A percentile compares a stretch with the other conserved stretches of the same genome.
phyloP scores from a whole-genome alignment of 176 grass and related monocot genomes.

The Metroxylon sagu region DNA sequence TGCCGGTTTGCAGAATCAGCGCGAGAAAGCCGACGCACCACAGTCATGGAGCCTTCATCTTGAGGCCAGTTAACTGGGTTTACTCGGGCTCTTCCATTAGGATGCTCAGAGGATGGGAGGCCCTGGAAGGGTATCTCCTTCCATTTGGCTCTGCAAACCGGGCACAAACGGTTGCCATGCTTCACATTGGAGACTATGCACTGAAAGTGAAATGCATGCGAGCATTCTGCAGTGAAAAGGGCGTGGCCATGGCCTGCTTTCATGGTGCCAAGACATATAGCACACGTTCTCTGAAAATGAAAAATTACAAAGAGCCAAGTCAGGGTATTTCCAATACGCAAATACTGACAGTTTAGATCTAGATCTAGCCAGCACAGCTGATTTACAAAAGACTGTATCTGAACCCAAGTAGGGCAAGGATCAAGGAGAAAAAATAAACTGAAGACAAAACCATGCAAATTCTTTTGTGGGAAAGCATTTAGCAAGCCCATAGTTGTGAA shows the following conservation, averaged over 20 bases:
- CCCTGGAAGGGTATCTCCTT: slow-evolving; percentile 14
- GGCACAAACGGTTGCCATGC: slow-evolving; percentile 13
- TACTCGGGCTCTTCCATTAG: slow-evolving; percentile 11
- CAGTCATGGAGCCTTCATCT: not conserved
- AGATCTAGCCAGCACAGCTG: too few relatives aligned
- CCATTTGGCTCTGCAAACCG: slow-evolving; percentile 14
- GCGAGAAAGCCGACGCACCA: not conserved
- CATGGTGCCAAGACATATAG: slow-evolving; percentile 17
- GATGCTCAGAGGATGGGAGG: not conserved
- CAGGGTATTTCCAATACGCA: not conserved
- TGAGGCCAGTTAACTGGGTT: slow-evolving; percentile 3
- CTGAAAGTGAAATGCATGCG: slow-evolving; percentile 7
- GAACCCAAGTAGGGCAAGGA: too few relatives aligned
- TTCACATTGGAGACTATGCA: slow-evolving; percentile 15
- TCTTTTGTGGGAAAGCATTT: too few relatives aligned
- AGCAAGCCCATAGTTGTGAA: too few relatives aligned
- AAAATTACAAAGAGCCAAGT: not conserved
- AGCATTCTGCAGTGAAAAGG: slow-evolving; percentile 16
- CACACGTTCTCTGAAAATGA: slow-evolving; percentile 6
- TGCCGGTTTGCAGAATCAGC: not conserved
- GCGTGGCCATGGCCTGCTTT: slow-evolving; percentile 5
- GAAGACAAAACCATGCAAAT: too few relatives aligned
- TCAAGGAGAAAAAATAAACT: too few relatives aligned
- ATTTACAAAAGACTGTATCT: too few relatives aligned
- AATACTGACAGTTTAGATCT: not conserved